phyloP scores from a whole-genome alignment of 1,284 basidiomycete genomes.

The Rhodotorula mucilaginosa region DNA sequence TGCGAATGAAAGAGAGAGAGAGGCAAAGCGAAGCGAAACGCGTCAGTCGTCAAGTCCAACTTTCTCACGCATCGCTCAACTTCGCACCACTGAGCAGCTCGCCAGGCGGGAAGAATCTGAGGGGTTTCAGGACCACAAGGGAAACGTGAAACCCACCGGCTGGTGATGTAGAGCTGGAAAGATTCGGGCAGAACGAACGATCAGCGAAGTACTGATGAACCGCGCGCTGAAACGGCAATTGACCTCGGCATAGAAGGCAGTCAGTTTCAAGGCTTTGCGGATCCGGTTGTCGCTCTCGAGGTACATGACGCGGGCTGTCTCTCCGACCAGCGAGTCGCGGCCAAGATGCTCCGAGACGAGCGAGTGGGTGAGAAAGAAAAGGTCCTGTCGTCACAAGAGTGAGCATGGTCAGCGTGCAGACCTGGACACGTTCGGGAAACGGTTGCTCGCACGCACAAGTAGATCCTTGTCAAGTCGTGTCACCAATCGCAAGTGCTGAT shows the following conservation, averaged over 20 bases:
- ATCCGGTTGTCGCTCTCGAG: constrained; percentile 25
- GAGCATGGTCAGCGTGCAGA: not conserved
- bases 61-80: too few species aligned
- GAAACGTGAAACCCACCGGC: not conserved
- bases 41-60: too few species aligned
- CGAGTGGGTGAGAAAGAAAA: constrained; percentile 27
- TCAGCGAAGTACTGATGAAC: too few species aligned
- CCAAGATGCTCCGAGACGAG: constrained; percentile 18
- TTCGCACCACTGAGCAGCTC: not conserved
- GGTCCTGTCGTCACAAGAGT: constrained; percentile 4
- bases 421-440: not conserved
- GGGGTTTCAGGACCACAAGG: not conserved
- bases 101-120: not conserved
- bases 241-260: constrained; percentile 25
- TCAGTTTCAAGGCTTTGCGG: constrained; percentile 28
- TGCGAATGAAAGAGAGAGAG: not conserved
- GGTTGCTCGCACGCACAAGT: constrained; percentile 9
- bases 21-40: not conserved
- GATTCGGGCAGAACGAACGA: too few species aligned
- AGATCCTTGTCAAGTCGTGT: constrained; percentile 30
- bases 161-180: constrained; percentile 17
- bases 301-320: not conserved
- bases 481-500: constrained; percentile 31
- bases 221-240: not conserved
- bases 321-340: constrained; percentile 10